Base-by-base conservation (phyloP, 768 basidiomycete genomes). In the Termitomyces sp. region DNA sequence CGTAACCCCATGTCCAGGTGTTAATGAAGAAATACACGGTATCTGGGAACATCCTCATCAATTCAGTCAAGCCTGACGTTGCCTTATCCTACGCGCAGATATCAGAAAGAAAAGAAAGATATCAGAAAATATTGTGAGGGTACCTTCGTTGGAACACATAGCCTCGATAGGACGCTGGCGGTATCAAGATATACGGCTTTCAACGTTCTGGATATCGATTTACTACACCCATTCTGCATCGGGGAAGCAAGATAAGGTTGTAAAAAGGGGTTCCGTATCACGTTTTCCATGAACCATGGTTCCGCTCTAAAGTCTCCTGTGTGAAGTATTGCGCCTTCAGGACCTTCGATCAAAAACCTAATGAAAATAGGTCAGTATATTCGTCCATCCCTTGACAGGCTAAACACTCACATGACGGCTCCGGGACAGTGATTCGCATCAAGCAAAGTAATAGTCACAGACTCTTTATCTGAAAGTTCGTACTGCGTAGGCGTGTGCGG, bases 361-460 rank as follows among this genome's bases (percentile, higher is more conserved):
- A 28, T 16, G 32, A 20, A 48, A 3, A 22, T 50, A 36, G 18
- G 22, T 48, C 32, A 54, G 22, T 46, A 44, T 39, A 8, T 22
- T 4, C 18, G 28, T 36, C 1, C 35, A 20, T 32, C n/a, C 20
- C 1, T 32, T 11, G 28, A n/a, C 12, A 45, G 24, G 9, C 20
- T 20, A 33, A 3, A 16, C 4, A 74, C 86, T 32, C 68, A 94
- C 95, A 98, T 96, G 45, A 94, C 89, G 0, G 94, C 89, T 0
- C 96, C 96, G 12, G 94, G 96, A 70, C 95, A 97, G 71, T 98
- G 96, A 68, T 97, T 97, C 0, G 96, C 96, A 68, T 96, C 92
- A 8, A 97, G 73, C 11, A 91, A 79, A 0, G 94, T 96, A 59
- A 97, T 80, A 0, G 80, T 86, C 11, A 96, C 88, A 4, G 70